Percentiles rank a stretch among this genome's conserved stretches.
Evolutionary conservation across 2,329 filamentous ascomycete species (phyloP).

Genomic region (Fusarium poae): DNA sequence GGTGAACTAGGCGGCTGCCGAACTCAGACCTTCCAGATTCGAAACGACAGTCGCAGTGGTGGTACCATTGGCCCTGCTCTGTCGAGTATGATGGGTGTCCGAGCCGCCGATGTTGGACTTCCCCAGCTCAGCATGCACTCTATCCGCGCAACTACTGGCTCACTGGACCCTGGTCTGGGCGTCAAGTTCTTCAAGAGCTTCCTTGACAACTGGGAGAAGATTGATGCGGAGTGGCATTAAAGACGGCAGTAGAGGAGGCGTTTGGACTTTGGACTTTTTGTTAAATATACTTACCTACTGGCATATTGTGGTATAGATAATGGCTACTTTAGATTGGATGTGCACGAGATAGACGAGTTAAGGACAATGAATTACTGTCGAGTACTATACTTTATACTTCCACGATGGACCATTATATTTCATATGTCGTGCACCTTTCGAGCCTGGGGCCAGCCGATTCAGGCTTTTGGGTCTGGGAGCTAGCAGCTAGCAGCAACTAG

Average conservation of each 20-base stretch:
- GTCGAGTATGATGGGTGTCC: slow-evolving; percentile 81
- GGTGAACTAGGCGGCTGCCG: slow-evolving; percentile 79
- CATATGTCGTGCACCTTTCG: neutral
- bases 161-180: slow-evolving; percentile 86
- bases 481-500: no score
- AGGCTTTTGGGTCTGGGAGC: no score
- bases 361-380: neutral
- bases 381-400: neutral
- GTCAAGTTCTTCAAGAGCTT: slow-evolving; percentile 92
- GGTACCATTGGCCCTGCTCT: slow-evolving; percentile 97
- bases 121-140: slow-evolving; percentile 95
- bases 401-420: neutral
- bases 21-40: slow-evolving; percentile 92
- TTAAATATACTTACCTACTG: slow-evolving; percentile 28
- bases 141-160: slow-evolving; percentile 88
- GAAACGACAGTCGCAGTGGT: slow-evolving; percentile 89
- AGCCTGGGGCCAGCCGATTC: no score
- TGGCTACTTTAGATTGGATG: slow-evolving; percentile 13
- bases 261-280: slow-evolving; percentile 14
- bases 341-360: slow-evolving; percentile 12
- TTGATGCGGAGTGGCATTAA: slow-evolving; percentile 81
- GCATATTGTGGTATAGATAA: slow-evolving; percentile 19
- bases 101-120: slow-evolving; percentile 88
- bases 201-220: slow-evolving; percentile 84
- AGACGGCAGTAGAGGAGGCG: slow-evolving; percentile 3